Percentiles rank a stretch among this genome's conserved stretches.
Evolutionary conservation across 192 early-diverging fungal genomes (phyloP).

Genomic region (Gigaspora rosea): DNA sequence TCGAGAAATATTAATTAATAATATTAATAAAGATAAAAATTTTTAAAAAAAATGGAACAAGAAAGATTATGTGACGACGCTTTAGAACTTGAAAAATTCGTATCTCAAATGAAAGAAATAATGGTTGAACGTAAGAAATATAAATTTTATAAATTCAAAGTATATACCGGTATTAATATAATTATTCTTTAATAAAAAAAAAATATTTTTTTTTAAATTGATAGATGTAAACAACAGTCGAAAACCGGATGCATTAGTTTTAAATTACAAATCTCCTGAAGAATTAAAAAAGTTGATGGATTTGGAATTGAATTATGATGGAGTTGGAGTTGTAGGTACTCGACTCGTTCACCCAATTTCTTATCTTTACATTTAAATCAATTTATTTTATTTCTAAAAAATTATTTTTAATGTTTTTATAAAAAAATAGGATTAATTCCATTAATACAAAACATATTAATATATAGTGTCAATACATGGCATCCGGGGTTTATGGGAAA

Average conservation of each 20-base stretch:
- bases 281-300: conserved; percentile 51
- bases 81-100: conserved; percentile 44
- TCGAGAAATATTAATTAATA: too few relatives aligned
- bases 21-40: too few relatives aligned
- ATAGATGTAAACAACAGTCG: conserved; percentile 52
- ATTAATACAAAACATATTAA: conserved; percentile 47
- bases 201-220: too few relatives aligned
- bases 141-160: background rate
- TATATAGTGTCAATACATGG: conserved; percentile 63
- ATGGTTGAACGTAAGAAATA: conserved; percentile 44
- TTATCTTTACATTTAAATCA: conserved; percentile 5
- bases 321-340: conserved; percentile 49
- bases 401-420: background rate
- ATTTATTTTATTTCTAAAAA: background rate
- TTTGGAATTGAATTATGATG: conserved; percentile 47
- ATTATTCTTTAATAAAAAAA: background rate
- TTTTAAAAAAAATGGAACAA: too few relatives aligned
- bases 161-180: background rate
- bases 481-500: conserved; percentile 81
- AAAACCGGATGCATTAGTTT: conserved; percentile 37
- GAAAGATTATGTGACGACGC: conserved; percentile 38
- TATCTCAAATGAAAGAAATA: conserved; percentile 48
- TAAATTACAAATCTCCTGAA: conserved; percentile 48
- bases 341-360: conserved; percentile 4
- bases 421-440: conserved; percentile 43